Evolutionary conservation across 179 eudicot species (phyloP).

Genomic region (Gypsophila paniculata): DNA sequence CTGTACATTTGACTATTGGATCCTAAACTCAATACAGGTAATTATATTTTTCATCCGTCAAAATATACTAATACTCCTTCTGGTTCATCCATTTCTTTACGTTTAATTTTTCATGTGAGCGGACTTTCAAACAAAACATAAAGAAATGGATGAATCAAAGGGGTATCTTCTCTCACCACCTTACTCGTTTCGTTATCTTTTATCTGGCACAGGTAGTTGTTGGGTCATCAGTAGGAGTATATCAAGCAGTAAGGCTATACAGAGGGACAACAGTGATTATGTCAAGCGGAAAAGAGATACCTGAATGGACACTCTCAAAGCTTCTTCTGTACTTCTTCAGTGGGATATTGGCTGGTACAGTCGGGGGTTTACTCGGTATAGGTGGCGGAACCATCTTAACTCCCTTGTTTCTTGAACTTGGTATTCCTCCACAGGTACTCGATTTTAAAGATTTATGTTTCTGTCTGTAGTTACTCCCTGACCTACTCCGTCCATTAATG

Average conservation of each 20-base stretch:
- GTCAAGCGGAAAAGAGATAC: conserved; percentile 15
- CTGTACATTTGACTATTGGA: conserved; percentile 25
- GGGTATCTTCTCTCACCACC: not conserved
- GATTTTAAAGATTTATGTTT: not conserved
- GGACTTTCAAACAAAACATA: no score
- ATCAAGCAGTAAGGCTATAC: conserved; percentile 24
- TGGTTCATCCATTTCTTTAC: no score
- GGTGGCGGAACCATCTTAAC: conserved; percentile 35
- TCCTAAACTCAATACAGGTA: conserved; percentile 28
- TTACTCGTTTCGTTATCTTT: not conserved
- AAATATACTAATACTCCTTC: no score
- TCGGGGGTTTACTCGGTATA: conserved; percentile 47
- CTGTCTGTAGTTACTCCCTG: not conserved
- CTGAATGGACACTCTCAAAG: conserved; percentile 11
- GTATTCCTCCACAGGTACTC: conserved; percentile 26
- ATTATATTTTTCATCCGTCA: not conserved
- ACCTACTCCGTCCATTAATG: no score
- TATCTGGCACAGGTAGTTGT: conserved; percentile 13
- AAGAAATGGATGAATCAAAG: no score
- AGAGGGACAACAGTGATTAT: conserved; percentile 20
- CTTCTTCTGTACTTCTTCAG: conserved; percentile 38
- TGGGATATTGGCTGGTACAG: conserved; percentile 52
- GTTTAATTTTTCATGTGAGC: no score
- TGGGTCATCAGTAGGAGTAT: conserved; percentile 22
- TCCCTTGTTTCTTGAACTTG: conserved; percentile 27